Evolutionary conservation across 495 filamentous ascomycete species (phyloP), one percentile per base, ranked within the genome.

Genomic region (Cairneyella variabilis): DNA sequence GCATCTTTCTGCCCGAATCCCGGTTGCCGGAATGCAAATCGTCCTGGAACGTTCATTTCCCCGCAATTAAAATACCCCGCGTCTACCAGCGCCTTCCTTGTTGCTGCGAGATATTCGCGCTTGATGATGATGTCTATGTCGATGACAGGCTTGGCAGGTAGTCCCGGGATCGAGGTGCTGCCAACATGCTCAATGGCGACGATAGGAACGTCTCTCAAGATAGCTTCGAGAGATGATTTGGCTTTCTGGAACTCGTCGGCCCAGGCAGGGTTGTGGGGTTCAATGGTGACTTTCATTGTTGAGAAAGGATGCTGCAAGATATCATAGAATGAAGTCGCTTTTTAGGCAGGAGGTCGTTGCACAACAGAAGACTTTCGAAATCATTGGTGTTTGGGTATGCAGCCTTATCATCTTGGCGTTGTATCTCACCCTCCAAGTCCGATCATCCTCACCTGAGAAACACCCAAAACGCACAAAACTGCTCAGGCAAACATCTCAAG

Each of bases 91-190:
- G 51, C 56, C n/a, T 3, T 46, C n/a, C 48, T 20, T 4, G 48
- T 44, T 7, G 36, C 26, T 11, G 40, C 3, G 38, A 62, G 38
- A 16, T 22, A 5, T 22, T 37, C 14, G 11, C 18, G 39, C 10
- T 48, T 51, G 17, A 78, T 55, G 21, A 70, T 58, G n/a, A 80
- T 59, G 54, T 80, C 76, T 25, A 80, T 60, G 48, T 79, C 76
- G 25, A 79, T 70, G 23, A 77, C 54, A 48, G 67, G 67, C 56
- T 79, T 79, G 22, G 76, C 75, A 2, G 70, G 59, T 3, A 80
- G 66, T 21, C 62, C 67, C 8, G 75, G 70, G 48, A 80, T 72
- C 23, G 71, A 74, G 30, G 76, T 80, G n/a, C 70, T 74, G 23
- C 76, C 76, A 45, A 71, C 65, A 53, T 80, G 76, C 22, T 56